phyloP scores from a whole-genome alignment of 768 basidiomycete species.

The Tulasnella sp. region DNA sequence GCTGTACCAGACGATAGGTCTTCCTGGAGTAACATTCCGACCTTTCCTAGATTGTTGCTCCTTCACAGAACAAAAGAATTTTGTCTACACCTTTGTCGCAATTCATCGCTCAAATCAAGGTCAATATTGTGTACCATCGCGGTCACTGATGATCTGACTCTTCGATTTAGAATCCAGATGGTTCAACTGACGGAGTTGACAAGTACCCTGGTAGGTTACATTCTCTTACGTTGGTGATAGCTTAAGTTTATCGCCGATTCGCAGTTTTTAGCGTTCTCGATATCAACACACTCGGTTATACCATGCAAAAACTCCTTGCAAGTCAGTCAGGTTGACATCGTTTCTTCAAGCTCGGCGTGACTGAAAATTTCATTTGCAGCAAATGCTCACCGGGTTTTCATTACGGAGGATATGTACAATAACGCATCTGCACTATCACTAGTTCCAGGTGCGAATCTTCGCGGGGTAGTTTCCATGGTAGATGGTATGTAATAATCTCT shows the following conservation, averaged over 20 bases:
- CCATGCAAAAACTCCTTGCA: conserved; percentile 68
- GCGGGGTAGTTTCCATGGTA: conserved; percentile 67
- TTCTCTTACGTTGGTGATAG: too few relatives aligned
- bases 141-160: background rate
- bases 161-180: conserved; percentile 43
- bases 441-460: conserved; percentile 19
- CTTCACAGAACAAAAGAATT: conserved; percentile 68
- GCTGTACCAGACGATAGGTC: conserved; percentile 1
- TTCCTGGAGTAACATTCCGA: too few relatives aligned
- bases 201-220: conserved; percentile 52
- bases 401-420: conserved; percentile 43
- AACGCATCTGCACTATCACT: conserved; percentile 1
- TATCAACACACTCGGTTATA: conserved; percentile 48
- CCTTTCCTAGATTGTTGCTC: conserved; percentile 51
- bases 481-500: conserved; percentile 42
- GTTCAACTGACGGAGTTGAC: conserved; percentile 67
- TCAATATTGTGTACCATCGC: conserved; percentile 20
- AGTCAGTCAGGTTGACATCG: conserved; percentile 37
- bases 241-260: background rate
- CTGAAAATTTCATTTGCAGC: conserved; percentile 31
- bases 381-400: conserved; percentile 66
- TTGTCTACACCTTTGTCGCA: conserved; percentile 53
- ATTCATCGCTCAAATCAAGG: conserved; percentile 63
- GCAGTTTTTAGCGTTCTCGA: conserved; percentile 65
- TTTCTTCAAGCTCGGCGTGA: background rate